Conservation (phyloP, 257 asterid species). For the Ocimum tenuiflorum region DNA sequence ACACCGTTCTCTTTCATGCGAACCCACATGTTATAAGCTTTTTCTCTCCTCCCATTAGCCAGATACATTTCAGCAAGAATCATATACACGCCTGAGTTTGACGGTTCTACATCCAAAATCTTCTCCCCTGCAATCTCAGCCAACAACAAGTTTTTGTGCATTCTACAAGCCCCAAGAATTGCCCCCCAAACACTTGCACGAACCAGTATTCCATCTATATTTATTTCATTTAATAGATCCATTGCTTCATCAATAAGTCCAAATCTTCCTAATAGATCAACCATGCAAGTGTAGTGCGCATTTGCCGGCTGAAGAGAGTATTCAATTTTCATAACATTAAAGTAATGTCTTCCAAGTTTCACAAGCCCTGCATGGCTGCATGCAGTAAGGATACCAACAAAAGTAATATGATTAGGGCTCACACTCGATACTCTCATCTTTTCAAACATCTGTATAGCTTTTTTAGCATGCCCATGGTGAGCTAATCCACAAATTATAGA, state of each 20-base stretch:
- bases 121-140: constrained; percentile 55
- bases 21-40: constrained; percentile 39
- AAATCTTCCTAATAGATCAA: constrained; percentile 54
- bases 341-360: constrained; percentile 39
- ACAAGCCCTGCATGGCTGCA: constrained; percentile 66
- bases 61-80: constrained; percentile 52
- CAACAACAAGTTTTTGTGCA: constrained; percentile 39
- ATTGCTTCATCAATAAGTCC: constrained; percentile 47
- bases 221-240: constrained; percentile 36
- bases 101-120: constrained; percentile 49
- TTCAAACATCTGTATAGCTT: constrained; percentile 44
- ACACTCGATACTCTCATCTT: constrained; percentile 38
- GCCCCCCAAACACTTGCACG: constrained; percentile 65
- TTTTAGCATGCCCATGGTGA: constrained; percentile 47
- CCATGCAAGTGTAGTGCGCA: constrained; percentile 62
- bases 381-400: constrained; percentile 56
- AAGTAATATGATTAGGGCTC: constrained; percentile 47
- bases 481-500: constrained; percentile 61
- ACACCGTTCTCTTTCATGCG: constrained; percentile 55
- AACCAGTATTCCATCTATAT: constrained; percentile 31
- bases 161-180: constrained; percentile 54
- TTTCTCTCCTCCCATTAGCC: constrained; percentile 44
- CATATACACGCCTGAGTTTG: constrained; percentile 53
- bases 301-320: constrained; percentile 31
- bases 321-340: constrained; percentile 35